Evolutionary conservation across 768 basidiomycete genomes (phyloP).

Genomic region (Lyophyllum atratum): DNA sequence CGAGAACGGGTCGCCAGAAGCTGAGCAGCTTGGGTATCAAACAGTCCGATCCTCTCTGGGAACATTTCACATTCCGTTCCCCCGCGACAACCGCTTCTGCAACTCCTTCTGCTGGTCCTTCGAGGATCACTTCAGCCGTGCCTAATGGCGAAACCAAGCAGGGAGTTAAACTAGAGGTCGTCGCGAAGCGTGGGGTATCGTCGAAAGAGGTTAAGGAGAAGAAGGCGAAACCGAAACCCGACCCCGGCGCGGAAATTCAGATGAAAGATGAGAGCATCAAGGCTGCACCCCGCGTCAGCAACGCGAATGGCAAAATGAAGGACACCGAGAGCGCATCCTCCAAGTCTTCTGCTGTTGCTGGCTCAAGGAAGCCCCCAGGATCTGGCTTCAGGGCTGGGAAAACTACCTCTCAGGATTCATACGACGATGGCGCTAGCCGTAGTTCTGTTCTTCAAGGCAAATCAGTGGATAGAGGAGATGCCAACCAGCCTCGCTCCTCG

Average conservation of each 20-base stretch:
- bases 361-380: slow-evolving; percentile 42
- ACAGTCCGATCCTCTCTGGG: slow-evolving; percentile 65
- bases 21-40: slow-evolving; percentile 56
- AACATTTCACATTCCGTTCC: slow-evolving; percentile 41
- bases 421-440: slow-evolving; percentile 2
- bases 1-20: slow-evolving; percentile 50
- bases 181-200: slow-evolving; percentile 48
- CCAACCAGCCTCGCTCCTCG: slow-evolving; percentile 23
- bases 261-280: slow-evolving; percentile 51
- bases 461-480: slow-evolving; percentile 16
- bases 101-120: slow-evolving; percentile 14
- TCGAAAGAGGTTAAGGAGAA: slow-evolving; percentile 49
- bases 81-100: slow-evolving; percentile 11
- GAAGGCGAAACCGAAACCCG: slow-evolving; percentile 43
- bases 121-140: slow-evolving; percentile 7
- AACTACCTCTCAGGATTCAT: slow-evolving; percentile 23
- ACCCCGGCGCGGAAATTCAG: slow-evolving; percentile 40
- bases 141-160: slow-evolving; percentile 8
- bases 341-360: slow-evolving; percentile 16
- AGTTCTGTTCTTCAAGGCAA: slow-evolving; percentile 11
- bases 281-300: slow-evolving; percentile 17
- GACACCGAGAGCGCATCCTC: slow-evolving; percentile 14
- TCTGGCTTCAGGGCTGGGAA: slow-evolving; percentile 48
- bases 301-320: slow-evolving; percentile 10
- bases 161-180: slow-evolving; percentile 20